Base-by-base conservation (phyloP, 2,329 filamentous ascomycete genomes). In the Nothophaeocryptopus gaeumannii region DNA sequence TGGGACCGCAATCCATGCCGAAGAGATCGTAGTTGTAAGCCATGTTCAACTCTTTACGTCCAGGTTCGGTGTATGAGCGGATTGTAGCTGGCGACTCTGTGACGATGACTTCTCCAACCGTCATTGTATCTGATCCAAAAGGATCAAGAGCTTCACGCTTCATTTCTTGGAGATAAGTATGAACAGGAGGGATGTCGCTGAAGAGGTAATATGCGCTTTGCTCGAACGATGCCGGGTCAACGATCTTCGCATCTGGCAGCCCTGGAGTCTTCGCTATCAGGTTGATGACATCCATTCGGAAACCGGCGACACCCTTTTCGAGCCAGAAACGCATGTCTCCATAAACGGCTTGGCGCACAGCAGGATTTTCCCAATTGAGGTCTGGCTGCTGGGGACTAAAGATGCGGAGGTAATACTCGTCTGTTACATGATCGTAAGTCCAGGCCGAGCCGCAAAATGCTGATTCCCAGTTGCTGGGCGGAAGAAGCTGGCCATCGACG, bases 21-120 rank as follows among this genome's bases (percentile, higher is more conserved):
- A 80, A 73, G 12, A 81, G 71, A 46, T 87, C 83, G 63, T 87
- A 87, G 58, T 85, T 80, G 67, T 88, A 87, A 39, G 86, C 82
- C 82, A 87, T 86, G 63, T 79, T 82, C 43, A 87, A 67, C 62
- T 87, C 82, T 33, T 75, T 73, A 9, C 80, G 73, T 5, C 52
- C 38, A 31, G 73, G 74, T 3, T 74, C 73, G 1, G 86, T 81
- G 5, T 72, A 74, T 5, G 70, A 69, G 8, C 81, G 58, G 1
- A 80, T 73, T 45, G 78, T 74, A 9, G 74, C 64, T 4, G 70
- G 68, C 74, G 74, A 8, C 71, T 66, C 62, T 51, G 74, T 29
- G 71, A 72, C 73, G 13, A 59, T 58, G 26, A 78, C 76, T 64
- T 78, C 75, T 7, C 76, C 75, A 1, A 78, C 73, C 47, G 71